These are phyloP conservation scores for Tremella mesenterica DNA, from an alignment of 768 basidiomycete species.

Conservation along the genomic window DNA sequence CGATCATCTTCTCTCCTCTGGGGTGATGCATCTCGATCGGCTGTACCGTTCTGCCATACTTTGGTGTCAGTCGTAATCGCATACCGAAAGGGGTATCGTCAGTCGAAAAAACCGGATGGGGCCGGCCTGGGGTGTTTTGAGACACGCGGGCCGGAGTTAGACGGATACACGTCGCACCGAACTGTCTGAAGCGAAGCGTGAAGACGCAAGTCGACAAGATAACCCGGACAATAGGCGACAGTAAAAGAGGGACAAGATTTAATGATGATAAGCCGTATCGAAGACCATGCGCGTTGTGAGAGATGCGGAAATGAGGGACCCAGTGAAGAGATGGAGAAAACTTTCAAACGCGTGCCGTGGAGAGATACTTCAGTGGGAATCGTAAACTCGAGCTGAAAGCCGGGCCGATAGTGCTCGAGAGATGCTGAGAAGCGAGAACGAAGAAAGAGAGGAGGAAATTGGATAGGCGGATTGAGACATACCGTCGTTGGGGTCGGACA, in stretches of 20 bases:
- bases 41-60: slow-evolving; percentile 33
- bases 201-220: background rate
- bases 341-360: no score
- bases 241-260: slow-evolving; percentile 1
- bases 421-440: no score
- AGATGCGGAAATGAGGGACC: no score
- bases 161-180: background rate
- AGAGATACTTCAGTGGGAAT: no score
- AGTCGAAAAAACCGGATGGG: slow-evolving; percentile 7
- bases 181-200: background rate
- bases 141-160: background rate
- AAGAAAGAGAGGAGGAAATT: slow-evolving; percentile 5
- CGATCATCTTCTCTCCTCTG: slow-evolving; percentile 8
- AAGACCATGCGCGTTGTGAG: no score
- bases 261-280: no score
- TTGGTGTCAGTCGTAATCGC: slow-evolving; percentile 20
- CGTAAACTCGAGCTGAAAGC: no score
- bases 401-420: no score
- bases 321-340: no score
- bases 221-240: background rate
- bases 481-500: slow-evolving; percentile 44
- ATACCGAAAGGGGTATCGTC: no score
- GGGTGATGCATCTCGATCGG: slow-evolving; percentile 11
- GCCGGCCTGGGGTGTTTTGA: background rate
- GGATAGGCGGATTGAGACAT: slow-evolving; percentile 17